phyloP scores from a whole-genome alignment of 1,139 yeast genomes.

The Geotrichum restrictum region DNA sequence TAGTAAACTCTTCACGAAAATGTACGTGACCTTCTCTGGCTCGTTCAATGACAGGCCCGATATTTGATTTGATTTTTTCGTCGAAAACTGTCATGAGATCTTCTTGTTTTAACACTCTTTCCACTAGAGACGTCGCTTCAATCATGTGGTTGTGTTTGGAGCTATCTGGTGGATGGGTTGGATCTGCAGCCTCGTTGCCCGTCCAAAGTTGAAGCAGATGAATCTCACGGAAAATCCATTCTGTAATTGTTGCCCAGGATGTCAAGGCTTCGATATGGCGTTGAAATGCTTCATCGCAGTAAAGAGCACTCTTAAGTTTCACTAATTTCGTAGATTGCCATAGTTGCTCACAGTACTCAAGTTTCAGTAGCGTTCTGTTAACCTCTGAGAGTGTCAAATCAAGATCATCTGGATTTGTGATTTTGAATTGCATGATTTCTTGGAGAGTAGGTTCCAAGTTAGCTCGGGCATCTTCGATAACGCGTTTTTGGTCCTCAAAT shows the following conservation, averaged over 20 bases:
- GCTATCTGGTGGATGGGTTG: slow-evolving; percentile 39
- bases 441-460: slow-evolving; percentile 70
- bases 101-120: slow-evolving; percentile 74
- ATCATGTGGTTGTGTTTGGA: slow-evolving; percentile 4
- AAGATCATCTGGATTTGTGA: slow-evolving; percentile 36
- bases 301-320: slow-evolving; percentile 71
- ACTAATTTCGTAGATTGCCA: slow-evolving; percentile 82
- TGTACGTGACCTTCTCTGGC: slow-evolving; percentile 69
- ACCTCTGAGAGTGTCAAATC: slow-evolving; percentile 47
- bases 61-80: slow-evolving; percentile 52
- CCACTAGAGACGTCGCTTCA: slow-evolving; percentile 60
- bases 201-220: slow-evolving; percentile 62
- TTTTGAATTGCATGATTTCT: slow-evolving; percentile 62
- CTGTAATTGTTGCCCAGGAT: slow-evolving; percentile 78
- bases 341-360: slow-evolving; percentile 65
- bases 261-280: slow-evolving; percentile 69
- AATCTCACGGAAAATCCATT: slow-evolving; percentile 60
- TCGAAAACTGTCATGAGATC: slow-evolving; percentile 66
- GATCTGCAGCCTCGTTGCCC: slow-evolving; percentile 74
- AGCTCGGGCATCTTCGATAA: slow-evolving; percentile 66
- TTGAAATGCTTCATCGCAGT: slow-evolving; percentile 62
- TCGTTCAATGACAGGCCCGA: slow-evolving; percentile 72
- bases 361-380: slow-evolving; percentile 52
- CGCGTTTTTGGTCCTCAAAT: slow-evolving; percentile 71
- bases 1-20: slow-evolving; percentile 59